A percentile compares a stretch with the other conserved stretches of the same genome.
Evolutionary conservation across 179 eudicot genomes (phyloP).

Genomic region (Silene vulgaris): DNA sequence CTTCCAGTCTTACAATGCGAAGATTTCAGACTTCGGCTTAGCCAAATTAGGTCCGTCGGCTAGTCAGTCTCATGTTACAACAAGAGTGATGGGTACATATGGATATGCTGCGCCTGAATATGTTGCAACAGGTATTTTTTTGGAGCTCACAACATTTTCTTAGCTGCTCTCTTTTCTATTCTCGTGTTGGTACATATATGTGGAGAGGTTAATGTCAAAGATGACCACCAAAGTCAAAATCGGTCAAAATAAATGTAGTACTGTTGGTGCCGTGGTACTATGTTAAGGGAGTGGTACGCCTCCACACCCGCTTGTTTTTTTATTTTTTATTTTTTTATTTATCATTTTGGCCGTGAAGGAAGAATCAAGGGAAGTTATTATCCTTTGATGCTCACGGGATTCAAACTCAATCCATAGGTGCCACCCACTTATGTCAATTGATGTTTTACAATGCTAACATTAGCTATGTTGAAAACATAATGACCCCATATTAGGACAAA

Average conservation of each 20-base stretch:
- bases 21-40: conserved; percentile 74
- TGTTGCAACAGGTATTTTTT: conserved; percentile 54
- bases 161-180: not conserved
- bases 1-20: conserved; percentile 57
- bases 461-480: not conserved
- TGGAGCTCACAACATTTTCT: not conserved
- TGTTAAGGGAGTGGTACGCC: too few relatives aligned
- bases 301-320: too few relatives aligned
- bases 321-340: too few relatives aligned
- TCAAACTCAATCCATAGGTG: too few relatives aligned
- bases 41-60: conserved; percentile 76
- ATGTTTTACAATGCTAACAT: not conserved
- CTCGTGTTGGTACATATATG: not conserved
- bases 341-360: too few relatives aligned
- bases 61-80: conserved; percentile 60
- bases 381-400: too few relatives aligned
- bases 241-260: not conserved
- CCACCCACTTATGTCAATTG: not conserved
- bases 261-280: too few relatives aligned
- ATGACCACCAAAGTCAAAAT: not conserved
- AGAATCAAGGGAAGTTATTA: too few relatives aligned
- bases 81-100: conserved; percentile 63
- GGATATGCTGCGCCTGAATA: conserved; percentile 87
- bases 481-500: not conserved
- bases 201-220: too few relatives aligned